Evolutionary conservation across 441 rosid species (phyloP).

Genomic region (Macaranga tanarius): DNA sequence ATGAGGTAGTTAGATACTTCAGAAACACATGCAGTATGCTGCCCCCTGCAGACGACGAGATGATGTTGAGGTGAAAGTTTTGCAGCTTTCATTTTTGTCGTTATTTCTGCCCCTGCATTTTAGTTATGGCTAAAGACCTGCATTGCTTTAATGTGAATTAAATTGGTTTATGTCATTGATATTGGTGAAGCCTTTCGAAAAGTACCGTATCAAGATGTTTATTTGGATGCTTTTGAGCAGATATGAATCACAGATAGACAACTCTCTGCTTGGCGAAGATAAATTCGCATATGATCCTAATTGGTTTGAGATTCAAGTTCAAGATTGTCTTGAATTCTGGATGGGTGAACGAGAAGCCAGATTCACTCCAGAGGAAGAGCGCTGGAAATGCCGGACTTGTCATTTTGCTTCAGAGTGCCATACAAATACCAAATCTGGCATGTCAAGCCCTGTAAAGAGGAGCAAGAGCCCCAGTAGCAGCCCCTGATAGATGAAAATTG

Average conservation of each 20-base stretch:
- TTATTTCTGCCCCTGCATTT: not conserved
- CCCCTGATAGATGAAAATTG: conserved; percentile 4
- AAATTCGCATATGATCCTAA: conserved; percentile 48
- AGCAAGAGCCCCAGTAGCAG: conserved; percentile 2
- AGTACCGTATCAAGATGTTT: not conserved
- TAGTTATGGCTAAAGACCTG: not conserved
- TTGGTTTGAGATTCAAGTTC: conserved; percentile 49
- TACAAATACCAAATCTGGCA: conserved; percentile 24
- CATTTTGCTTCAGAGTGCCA: conserved; percentile 52
- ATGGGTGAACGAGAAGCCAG: conserved; percentile 57
- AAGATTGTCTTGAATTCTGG: conserved; percentile 55
- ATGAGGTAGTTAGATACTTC: conserved; percentile 53
- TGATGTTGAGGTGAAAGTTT: conserved; percentile 56
- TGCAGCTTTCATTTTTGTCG: not conserved
- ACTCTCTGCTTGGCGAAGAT: conserved; percentile 67
- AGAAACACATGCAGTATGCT: conserved; percentile 53
- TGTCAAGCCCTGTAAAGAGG: not conserved
- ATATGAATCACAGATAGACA: conserved; percentile 71
- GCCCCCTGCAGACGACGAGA: conserved; percentile 46
- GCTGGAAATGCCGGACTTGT: conserved; percentile 77
- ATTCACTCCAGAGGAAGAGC: conserved; percentile 65
- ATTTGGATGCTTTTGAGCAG: conserved; percentile 28
- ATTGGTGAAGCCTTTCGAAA: not conserved
- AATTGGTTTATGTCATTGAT: not conserved
- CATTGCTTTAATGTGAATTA: not conserved